Base-by-base conservation (phyloP, 2,329 filamentous ascomycete species). In the Hymenoscyphus occultus region DNA sequence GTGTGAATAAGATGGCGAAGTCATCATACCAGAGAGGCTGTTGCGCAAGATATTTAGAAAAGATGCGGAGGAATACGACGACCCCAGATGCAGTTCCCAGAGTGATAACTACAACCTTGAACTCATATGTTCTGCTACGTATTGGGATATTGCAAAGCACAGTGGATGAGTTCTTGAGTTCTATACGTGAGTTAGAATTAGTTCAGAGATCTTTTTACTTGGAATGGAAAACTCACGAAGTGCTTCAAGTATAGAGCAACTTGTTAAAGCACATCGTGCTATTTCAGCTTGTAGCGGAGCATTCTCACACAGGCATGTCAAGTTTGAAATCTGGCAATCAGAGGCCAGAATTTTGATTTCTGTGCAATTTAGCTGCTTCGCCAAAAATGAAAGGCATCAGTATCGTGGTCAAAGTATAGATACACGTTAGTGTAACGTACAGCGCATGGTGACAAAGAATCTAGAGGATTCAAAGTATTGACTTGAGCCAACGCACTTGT, bases 281-380 rank as follows among this genome's bases (percentile, higher is more conserved):
- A 80, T 71, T 28, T 72, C 67, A 0, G 65, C 67, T 31, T 74
- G 76, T 35, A 80, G 72, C 1, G 71, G 68, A 1, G 63, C 62
- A 65, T 80, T 74, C 1, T 70, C 74, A 66, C 79, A 81, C 28
- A 80, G 71, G 63, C 79, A 81, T 19, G 72, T 71, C 56, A 74
- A 72, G 62, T 80, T 72, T 3, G 78, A 77, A 1, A 72, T 65
- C 4, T 74, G 70, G 64, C 79, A 81, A 13, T 67, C 67, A 1
- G 79, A 80, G 16, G 56, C 67, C 31, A 22, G 54, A 39, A 71
- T 40, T 42, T 60, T 63, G 14, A 31, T 39, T 19, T 57, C 59
- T 19, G 69, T 64, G 56, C 70, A 71, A 54, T 45, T 35, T 28
- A 28, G 28, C 28, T 28, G 28, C 28, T 28, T 14, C 70, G 59